Evolutionary conservation across 805 yeast genomes (phyloP), one percentile per base, ranked within the genome.

Genomic region (Saturnispora kantuleensis): DNA sequence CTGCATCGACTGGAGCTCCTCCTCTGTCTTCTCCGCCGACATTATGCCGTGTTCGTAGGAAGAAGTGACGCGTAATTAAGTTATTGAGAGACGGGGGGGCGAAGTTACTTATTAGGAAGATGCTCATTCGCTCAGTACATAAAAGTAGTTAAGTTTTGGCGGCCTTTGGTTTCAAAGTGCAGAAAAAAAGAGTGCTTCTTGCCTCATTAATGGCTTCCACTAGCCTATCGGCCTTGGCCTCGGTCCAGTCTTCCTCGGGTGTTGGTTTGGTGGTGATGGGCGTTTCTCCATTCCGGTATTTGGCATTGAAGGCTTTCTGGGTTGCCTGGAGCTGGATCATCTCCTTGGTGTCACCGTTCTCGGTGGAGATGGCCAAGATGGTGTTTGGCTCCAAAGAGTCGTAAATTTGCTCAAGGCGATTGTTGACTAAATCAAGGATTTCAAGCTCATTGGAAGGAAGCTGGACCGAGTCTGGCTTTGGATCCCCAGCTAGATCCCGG

Each of bases 311-410:
- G 31, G 68, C 66, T 47, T 64, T 57, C 48, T 71, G 71, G 47
- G 70, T 52, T 10, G 57, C 56, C 40, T 72, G 74, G 36, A 86
- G 62, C 39, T 62, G 58, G 42, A 62, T 60, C 63, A 78, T 65
- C 41, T 68, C 71, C 9, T 70, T 59, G 2, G 79, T 74, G 53
- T 79, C 77, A 10, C 87, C 86, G 41, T 73, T 65, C 1, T 84
- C 86, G 0, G 85, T 70, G 52, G 77, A 67, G 1, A 87, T 55
- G 1, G 86, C 64, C 12, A 89, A 52, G 17, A 79, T 60, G 0
- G 95, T 72, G 31, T 78, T 71, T 2, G 64, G 61, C 0, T 95
- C 85, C 16, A 84, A 53, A 2, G 58, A 49, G 1, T 67, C 62
- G 55, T 81, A 77, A 12, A 89, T 62, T 34, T 57, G 57, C 12